Conservation (phyloP, 768 basidiomycete species). For the Candolleomyces eurysporus region DNA sequence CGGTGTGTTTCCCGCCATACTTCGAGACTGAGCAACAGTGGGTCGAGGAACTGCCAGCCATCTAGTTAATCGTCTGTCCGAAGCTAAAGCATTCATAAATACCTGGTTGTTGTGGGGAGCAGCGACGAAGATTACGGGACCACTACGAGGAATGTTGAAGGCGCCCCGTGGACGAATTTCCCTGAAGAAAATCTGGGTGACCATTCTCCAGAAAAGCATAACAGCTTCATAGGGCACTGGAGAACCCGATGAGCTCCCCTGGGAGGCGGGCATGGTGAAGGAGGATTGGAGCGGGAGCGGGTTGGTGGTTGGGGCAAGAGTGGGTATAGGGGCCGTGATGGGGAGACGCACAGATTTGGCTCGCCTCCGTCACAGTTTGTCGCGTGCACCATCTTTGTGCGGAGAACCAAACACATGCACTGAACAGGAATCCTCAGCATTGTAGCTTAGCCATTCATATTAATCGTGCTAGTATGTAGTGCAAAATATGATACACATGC, state of each 20-base stretch:
- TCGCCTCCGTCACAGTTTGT: not conserved
- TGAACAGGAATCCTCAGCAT: not conserved
- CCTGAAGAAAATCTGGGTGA: constrained; percentile 94
- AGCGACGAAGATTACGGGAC: constrained; percentile 89
- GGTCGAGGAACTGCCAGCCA: constrained; percentile 79
- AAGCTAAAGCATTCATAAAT: constrained; percentile 13
- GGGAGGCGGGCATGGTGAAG: constrained; percentile 17
- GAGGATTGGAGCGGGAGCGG: constrained; percentile 4
- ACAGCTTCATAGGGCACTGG: constrained; percentile 63
- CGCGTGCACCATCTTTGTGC: too few species aligned
- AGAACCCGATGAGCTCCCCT: constrained; percentile 14
- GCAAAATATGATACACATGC: constrained; percentile 1
- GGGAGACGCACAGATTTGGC: not conserved
- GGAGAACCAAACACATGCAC: too few species aligned
- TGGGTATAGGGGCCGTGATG: not conserved
- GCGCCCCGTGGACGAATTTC: constrained; percentile 93
- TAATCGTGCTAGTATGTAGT: not conserved
- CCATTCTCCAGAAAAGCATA: constrained; percentile 79
- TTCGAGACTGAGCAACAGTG: constrained; percentile 79
- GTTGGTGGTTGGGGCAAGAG: not conserved
- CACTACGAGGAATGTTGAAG: constrained; percentile 89
- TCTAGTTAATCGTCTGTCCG: not conserved
- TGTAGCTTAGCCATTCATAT: not conserved
- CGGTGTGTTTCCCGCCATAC: constrained; percentile 82
- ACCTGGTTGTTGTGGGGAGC: constrained; percentile 94